Conservation (phyloP, 345 rosid genomes). For the Rhodomyrtus tomentosa region DNA sequence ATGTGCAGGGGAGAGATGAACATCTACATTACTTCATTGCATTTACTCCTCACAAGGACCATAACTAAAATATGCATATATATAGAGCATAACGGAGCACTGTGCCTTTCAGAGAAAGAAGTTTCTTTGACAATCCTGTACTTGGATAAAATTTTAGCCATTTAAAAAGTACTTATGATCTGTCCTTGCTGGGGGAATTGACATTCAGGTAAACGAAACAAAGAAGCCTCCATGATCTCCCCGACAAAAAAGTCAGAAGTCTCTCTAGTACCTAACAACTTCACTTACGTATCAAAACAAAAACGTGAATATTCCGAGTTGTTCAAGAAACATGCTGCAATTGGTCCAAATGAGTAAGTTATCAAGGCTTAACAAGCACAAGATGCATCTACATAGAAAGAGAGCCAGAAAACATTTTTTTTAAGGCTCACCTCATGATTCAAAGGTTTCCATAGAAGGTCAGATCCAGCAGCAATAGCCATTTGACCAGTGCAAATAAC, state of each 20-base stretch:
- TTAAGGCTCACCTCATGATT: slow-evolving; percentile 69
- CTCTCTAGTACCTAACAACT: not conserved
- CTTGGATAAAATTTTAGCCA: not conserved
- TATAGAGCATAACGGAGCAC: not conserved
- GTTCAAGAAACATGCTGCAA: not conserved
- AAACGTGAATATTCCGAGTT: not conserved
- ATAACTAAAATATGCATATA: not conserved
- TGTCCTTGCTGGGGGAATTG: not conserved
- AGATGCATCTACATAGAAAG: not conserved
- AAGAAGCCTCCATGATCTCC: not conserved
- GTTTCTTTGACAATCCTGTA: not conserved
- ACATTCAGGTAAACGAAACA: not conserved
- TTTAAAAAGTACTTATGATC: not conserved
- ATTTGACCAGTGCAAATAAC: slow-evolving; percentile 84
- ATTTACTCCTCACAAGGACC: not conserved
- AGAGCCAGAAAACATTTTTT: not conserved
- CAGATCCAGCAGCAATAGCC: slow-evolving; percentile 84
- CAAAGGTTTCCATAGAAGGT: slow-evolving; percentile 85
- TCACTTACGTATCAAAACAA: not conserved
- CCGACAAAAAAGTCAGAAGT: not conserved
- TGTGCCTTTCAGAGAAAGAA: not conserved
- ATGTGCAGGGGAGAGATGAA: not conserved
- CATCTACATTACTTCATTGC: not conserved
- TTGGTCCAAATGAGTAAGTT: not conserved
- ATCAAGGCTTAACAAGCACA: not conserved